Conservation (phyloP, 2,329 filamentous ascomycete genomes). For the Cryoendolithus antarcticus region DNA sequence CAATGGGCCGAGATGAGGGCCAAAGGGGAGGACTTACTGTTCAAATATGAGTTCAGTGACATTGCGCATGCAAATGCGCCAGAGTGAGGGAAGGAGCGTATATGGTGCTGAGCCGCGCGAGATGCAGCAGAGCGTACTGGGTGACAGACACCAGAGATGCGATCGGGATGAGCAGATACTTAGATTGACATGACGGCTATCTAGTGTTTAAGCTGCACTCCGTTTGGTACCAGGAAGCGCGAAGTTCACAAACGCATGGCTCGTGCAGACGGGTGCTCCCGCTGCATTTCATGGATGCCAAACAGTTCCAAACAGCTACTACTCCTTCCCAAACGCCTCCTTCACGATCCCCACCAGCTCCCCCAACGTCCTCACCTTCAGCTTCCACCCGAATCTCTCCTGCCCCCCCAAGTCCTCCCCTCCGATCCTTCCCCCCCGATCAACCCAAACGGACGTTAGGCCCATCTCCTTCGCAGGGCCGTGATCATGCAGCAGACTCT, state of each 20-base stretch:
- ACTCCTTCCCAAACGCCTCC: constrained; percentile 18
- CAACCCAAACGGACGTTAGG: constrained; percentile 54
- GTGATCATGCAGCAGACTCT: constrained; percentile 57
- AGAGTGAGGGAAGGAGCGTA: too few relatives aligned
- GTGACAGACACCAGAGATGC: too few relatives aligned
- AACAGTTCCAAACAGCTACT: too few relatives aligned
- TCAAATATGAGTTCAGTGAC: constrained; percentile 32
- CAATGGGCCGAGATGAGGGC: background rate
- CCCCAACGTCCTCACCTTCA: constrained; percentile 46
- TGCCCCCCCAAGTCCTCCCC: constrained; percentile 27
- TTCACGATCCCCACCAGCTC: constrained; percentile 50
- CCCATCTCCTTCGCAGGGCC: constrained; percentile 49
- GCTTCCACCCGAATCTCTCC: constrained; percentile 42
- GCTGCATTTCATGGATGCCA: too few relatives aligned
- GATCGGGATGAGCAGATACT: too few relatives aligned
- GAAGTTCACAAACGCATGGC: too few relatives aligned
- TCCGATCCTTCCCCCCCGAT: constrained; percentile 38
- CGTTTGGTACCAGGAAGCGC: too few relatives aligned
- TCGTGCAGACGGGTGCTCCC: too few relatives aligned
- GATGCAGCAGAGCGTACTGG: too few relatives aligned
- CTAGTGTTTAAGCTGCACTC: too few relatives aligned
- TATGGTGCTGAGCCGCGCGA: too few relatives aligned
- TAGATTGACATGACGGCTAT: too few relatives aligned
- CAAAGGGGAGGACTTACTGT: constrained; percentile 21
- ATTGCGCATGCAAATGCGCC: constrained; percentile 12